Evolutionary conservation across 2,329 filamentous ascomycete species (phyloP).

Genomic region (Mycosphaerella arachidis): DNA sequence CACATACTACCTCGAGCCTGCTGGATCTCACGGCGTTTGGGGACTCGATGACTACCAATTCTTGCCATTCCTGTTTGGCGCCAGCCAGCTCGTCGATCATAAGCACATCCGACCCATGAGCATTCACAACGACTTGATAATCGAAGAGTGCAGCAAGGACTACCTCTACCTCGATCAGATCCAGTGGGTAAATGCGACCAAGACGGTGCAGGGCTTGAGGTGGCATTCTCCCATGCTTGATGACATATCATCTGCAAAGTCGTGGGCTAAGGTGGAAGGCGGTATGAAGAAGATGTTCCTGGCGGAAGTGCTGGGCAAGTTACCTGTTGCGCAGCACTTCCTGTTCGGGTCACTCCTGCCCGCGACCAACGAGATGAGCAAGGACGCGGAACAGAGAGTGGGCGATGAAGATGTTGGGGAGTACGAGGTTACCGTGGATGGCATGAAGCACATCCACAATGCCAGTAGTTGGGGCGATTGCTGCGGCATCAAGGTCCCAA

Average conservation of each 20-base stretch:
- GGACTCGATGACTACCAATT: constrained; percentile 52
- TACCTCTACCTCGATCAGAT: constrained; percentile 93
- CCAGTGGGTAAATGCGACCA: constrained; percentile 89
- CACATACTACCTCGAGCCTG: constrained; percentile 91
- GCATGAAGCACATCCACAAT: constrained; percentile 58
- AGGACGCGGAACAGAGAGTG: constrained; percentile 51
- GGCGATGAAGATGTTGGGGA: constrained; percentile 50
- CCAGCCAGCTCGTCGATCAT: constrained; percentile 61
- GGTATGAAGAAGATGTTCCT: constrained; percentile 98
- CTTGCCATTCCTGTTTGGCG: constrained; percentile 50
- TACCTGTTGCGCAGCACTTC: constrained; percentile 99
- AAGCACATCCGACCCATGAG: constrained; percentile 46
- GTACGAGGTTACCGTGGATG: constrained; percentile 60
- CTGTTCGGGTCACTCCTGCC: constrained; percentile 83
- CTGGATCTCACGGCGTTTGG: constrained; percentile 51
- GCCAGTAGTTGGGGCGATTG: constrained; percentile 80
- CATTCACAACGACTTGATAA: constrained; percentile 81
- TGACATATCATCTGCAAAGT: constrained; percentile 86
- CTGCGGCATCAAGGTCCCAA: constrained; percentile 96
- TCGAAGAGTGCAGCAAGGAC: constrained; percentile 80
- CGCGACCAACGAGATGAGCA: constrained; percentile 76
- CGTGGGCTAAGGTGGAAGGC: constrained; percentile 85
- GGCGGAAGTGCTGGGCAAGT: constrained; percentile 83
- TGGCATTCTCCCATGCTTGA: constrained; percentile 99
- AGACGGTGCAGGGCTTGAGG: constrained; percentile 86